Evolutionary conservation across 306 rosid genomes (phyloP).

Genomic region (Acacia confusa): DNA sequence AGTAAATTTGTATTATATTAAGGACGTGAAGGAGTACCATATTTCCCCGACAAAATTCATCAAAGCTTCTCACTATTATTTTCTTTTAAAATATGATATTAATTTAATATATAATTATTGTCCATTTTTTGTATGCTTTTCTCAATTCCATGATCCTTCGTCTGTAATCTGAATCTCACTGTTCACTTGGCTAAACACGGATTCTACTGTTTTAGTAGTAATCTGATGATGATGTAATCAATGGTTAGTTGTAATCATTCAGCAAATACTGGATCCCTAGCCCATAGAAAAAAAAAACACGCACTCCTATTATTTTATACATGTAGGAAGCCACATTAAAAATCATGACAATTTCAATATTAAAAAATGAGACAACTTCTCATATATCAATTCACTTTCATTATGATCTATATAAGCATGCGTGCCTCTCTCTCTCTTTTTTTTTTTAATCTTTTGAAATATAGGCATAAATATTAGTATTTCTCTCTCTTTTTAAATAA

Average conservation of each 20-base stretch:
- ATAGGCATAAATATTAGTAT: not conserved
- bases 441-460: not conserved
- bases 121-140: not conserved
- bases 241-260: not conserved
- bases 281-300: not conserved
- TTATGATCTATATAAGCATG: too few relatives aligned
- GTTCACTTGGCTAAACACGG: not conserved
- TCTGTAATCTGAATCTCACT: not conserved
- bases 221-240: not conserved
- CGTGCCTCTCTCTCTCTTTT: not conserved
- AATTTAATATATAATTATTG: not conserved
- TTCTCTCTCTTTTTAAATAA: too few relatives aligned
- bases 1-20: too few relatives aligned
- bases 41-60: not conserved
- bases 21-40: accelerated
- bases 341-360: not conserved
- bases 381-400: not conserved
- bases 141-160: not conserved
- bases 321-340: not conserved
- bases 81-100: not conserved
- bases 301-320: not conserved
- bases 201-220: not conserved
- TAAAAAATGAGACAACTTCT: not conserved
- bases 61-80: not conserved
- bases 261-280: not conserved